phyloP scores from a whole-genome alignment of 164 flowering plant species.

The Saururus chinensis region DNA sequence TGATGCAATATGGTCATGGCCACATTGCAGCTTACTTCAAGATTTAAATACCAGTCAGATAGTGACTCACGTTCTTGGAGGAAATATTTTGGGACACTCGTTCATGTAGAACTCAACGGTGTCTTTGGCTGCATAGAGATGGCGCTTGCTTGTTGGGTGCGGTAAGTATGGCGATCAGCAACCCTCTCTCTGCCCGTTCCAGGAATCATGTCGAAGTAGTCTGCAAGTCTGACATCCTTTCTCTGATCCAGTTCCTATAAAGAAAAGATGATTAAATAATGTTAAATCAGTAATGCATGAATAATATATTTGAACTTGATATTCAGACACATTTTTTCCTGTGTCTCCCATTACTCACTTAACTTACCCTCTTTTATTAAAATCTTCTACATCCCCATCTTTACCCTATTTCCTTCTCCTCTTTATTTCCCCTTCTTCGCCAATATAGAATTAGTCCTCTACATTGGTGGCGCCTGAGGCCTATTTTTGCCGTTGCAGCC shows the following conservation, averaged over 20 bases:
- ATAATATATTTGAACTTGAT: too few relatives aligned
- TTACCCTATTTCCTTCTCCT: too few relatives aligned
- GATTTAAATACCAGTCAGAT: not conserved
- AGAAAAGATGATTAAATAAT: not conserved
- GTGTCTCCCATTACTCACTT: too few relatives aligned
- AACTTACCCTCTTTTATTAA: too few relatives aligned
- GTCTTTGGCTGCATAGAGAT: constrained; percentile 7
- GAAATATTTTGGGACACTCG: constrained; percentile 7
- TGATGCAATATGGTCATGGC: too few relatives aligned
- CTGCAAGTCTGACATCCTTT: constrained; percentile 5
- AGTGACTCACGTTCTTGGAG: not conserved
- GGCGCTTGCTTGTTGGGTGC: constrained; percentile 5
- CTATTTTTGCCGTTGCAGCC: too few relatives aligned
- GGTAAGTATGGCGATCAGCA: constrained; percentile 7
- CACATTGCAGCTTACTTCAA: not conserved
- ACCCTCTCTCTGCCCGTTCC: constrained; percentile 11
- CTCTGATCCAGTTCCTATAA: constrained; percentile 4
- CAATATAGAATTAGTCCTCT: too few relatives aligned
- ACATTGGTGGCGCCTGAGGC: too few relatives aligned
- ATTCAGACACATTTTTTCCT: too few relatives aligned
- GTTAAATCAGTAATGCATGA: not conserved
- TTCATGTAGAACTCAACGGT: constrained; percentile 2
- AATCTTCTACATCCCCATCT: too few relatives aligned
- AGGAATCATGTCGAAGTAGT: constrained; percentile 8
- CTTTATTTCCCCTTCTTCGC: too few relatives aligned